Conservation (phyloP, 176 grass and related monocot genomes). For the Olyra latifolia region DNA sequence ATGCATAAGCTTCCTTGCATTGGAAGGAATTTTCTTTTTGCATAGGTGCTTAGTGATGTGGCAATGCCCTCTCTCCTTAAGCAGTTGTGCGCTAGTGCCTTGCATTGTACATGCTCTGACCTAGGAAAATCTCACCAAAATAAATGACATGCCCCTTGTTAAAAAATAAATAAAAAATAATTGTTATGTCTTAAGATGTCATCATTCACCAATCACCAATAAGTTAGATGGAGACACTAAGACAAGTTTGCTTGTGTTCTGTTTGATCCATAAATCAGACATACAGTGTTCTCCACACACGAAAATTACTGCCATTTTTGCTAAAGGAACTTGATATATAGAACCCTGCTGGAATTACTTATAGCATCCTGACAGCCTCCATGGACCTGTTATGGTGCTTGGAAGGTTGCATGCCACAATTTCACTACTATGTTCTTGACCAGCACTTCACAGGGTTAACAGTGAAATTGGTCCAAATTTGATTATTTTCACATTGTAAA, state of each 20-base stretch:
- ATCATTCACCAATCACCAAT: slow-evolving; percentile 17
- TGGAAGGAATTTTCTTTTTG: no score
- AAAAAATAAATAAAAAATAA: neutral
- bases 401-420: neutral
- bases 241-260: slow-evolving; percentile 1
- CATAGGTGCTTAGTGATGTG: no score
- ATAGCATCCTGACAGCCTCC: neutral
- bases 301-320: neutral
- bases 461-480: neutral
- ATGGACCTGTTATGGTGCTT: slow-evolving; percentile 6
- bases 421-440: slow-evolving; percentile 5
- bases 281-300: neutral
- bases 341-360: neutral
- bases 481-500: neutral
- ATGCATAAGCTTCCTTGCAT: no score
- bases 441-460: slow-evolving; percentile 11
- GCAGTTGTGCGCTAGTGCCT: no score
- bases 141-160: neutral
- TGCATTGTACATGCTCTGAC: neutral
- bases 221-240: neutral
- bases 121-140: neutral
- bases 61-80: no score
- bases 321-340: neutral
- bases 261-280: slow-evolving; percentile 5
- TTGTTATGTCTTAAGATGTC: neutral